A percentile compares a stretch with the other conserved stretches of the same genome.
Evolutionary conservation across 192 early-diverging fungal genomes (phyloP).

Genomic region (Cetraspora pellucida): DNA sequence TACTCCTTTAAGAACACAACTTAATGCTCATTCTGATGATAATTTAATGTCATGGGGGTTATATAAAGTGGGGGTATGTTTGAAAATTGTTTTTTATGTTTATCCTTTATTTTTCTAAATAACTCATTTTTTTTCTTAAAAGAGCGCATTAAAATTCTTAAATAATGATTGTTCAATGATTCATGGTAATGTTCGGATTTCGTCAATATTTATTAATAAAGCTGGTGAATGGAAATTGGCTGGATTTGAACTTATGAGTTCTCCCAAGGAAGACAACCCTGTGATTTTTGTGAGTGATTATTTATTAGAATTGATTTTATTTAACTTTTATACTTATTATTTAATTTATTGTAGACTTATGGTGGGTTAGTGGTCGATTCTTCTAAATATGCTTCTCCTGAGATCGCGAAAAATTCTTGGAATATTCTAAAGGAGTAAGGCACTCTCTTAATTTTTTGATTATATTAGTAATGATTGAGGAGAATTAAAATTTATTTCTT

Average conservation of each 20-base stretch:
- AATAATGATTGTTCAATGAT: conserved; percentile 84
- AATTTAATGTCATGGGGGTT: conserved; percentile 83
- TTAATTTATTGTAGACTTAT: conserved; percentile 51
- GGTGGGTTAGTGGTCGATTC: conserved; percentile 66
- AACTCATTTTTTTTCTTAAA: conserved; percentile 7
- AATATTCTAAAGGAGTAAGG: conserved; percentile 60
- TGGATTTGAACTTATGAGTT: conserved; percentile 81
- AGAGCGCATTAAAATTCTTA: conserved; percentile 86
- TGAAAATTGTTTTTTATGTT: neutral
- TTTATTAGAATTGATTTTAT: neutral
- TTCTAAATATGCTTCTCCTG: conserved; percentile 72
- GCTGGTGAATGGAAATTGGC: conserved; percentile 96
- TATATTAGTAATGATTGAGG: neutral
- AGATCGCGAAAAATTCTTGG: conserved; percentile 67
- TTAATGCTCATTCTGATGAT: conserved; percentile 51
- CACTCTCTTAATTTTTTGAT: neutral
- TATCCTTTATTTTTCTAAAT: neutral
- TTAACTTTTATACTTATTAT: neutral
- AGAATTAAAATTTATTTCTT: neutral
- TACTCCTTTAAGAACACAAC: conserved; percentile 63
- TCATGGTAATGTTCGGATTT: conserved; percentile 81
- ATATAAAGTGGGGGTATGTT: conserved; percentile 82
- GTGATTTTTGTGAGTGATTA: conserved; percentile 54
- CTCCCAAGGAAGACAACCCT: conserved; percentile 69
- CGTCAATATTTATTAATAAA: conserved; percentile 83